A percentile compares a stretch with the other conserved stretches of the same genome.
phyloP scores from a whole-genome alignment of 805 yeast species.

The Tetrapisispora phaffii region DNA sequence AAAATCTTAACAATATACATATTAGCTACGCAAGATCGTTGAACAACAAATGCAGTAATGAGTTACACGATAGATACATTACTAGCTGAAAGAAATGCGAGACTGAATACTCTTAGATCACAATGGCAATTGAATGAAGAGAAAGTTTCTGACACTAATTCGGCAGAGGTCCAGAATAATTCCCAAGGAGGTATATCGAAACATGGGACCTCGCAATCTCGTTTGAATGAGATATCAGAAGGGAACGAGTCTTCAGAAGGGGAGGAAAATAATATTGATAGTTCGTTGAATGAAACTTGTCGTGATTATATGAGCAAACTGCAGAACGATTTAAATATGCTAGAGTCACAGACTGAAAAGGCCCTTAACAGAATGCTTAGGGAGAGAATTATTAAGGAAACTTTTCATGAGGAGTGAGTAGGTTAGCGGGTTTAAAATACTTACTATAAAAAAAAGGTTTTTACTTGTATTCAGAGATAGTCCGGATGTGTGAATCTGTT shows the following conservation, averaged over 20 bases:
- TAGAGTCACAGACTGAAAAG: slow-evolving; percentile 37
- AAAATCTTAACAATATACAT: no score
- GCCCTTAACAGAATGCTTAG: slow-evolving; percentile 33
- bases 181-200: background rate
- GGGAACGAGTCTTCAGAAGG: background rate
- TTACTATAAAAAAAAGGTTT: no score
- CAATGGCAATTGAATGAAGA: background rate
- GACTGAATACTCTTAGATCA: background rate
- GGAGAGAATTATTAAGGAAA: slow-evolving; percentile 21
- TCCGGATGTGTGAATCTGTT: background rate
- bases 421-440: background rate
- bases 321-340: slow-evolving; percentile 29
- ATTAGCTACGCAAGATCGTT: no score
- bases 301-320: slow-evolving; percentile 34
- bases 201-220: background rate
- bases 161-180: background rate
- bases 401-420: background rate
- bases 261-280: background rate
- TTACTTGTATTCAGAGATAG: background rate
- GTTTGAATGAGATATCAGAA: background rate
- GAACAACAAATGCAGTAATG: background rate
- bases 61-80: background rate
- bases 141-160: no score
- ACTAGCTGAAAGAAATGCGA: background rate
- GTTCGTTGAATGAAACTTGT: slow-evolving; percentile 12